Evolutionary conservation across 2,329 filamentous ascomycete genomes (phyloP).

Genomic region (Exophiala sp.): DNA sequence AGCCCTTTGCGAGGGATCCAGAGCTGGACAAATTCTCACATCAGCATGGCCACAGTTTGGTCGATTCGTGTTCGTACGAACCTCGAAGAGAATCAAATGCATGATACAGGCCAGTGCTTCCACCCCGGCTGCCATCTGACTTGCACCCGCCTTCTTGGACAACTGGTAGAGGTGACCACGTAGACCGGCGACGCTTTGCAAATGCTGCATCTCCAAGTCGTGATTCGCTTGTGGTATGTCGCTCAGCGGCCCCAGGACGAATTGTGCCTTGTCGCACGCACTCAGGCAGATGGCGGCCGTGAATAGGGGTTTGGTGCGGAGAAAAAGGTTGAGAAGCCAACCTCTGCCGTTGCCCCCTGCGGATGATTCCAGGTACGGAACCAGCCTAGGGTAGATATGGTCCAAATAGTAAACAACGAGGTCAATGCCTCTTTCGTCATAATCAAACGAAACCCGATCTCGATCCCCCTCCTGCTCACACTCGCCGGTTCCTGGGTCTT

Average conservation of each 20-base stretch:
- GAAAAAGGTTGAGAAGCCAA: constrained; percentile 6
- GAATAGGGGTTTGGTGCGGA: constrained; percentile 3
- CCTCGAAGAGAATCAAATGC: constrained; percentile 6
- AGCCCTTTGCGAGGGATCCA: constrained; percentile 4
- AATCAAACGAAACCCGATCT: background rate
- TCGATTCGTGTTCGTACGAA: background rate
- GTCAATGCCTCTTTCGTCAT: background rate
- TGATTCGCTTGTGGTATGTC: constrained; percentile 5
- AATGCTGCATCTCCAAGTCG: constrained; percentile 6
- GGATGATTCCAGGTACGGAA: background rate
- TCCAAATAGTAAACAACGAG: constrained; percentile 4
- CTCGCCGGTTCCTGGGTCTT: background rate
- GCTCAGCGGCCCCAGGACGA: constrained; percentile 1
- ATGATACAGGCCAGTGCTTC: constrained; percentile 8
- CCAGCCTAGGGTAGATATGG: background rate
- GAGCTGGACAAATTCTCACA: background rate
- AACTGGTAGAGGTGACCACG: constrained; percentile 3
- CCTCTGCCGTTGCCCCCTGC: constrained; percentile 2
- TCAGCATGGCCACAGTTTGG: background rate
- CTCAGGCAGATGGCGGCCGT: constrained; percentile 6
- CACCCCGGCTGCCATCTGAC: constrained; percentile 5
- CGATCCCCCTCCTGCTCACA: background rate
- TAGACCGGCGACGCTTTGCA: constrained; percentile 5
- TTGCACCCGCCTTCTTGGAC: constrained; percentile 2
- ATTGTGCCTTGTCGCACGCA: constrained; percentile 7